Base-by-base conservation (phyloP, 129 eudicot species). In the Gnaphalium uliginosum region DNA sequence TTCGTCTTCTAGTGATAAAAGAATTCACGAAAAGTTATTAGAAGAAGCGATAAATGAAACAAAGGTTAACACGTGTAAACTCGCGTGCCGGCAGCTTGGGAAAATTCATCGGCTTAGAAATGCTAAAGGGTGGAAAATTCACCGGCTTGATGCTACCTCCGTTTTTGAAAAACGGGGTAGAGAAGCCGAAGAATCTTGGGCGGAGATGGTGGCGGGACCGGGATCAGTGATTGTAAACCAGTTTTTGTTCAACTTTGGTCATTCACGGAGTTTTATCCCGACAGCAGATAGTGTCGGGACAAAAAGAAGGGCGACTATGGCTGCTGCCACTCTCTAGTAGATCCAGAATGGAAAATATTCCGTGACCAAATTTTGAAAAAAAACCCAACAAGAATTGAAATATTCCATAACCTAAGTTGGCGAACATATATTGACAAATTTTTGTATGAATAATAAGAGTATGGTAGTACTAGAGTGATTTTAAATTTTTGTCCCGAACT, bases 121-220 rank as follows among this genome's bases (percentile, higher is more conserved):
- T 21, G 57, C 18, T 6, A 89, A 83, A 50, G 85, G 91, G 19
- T 94, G 99, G 99, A 81, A 82, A 25, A 37, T 94, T 13, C 96
- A 84, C 60, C 84, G 99, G 71, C 71, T 94, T 2, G 96, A 91
- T 8, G 99, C 97, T 6, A 91, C 99, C 5, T 54, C 83, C 0
- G 96, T 88, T 61, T 89, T 94, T 41, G 57, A 62, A 66, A 85
- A 80, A 37, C 69, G 46, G 10, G 86, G 83, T 0, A 72, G 76
- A 66, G 90, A 87, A 14, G 85, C 84, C 24, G 87, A 85, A 14
- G 81, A 78, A 58, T 81, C 76, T 25, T 90, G 97, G 96, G 79
- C 74, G 22, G 78, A 82, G 81, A 25, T 48, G 51, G 97, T 93
- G 77, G 80, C 71, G 15, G 84, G 66, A 54, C 93, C 93, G 0